phyloP scores from a whole-genome alignment of 768 basidiomycete species.

The Tulasnella calospora region DNA sequence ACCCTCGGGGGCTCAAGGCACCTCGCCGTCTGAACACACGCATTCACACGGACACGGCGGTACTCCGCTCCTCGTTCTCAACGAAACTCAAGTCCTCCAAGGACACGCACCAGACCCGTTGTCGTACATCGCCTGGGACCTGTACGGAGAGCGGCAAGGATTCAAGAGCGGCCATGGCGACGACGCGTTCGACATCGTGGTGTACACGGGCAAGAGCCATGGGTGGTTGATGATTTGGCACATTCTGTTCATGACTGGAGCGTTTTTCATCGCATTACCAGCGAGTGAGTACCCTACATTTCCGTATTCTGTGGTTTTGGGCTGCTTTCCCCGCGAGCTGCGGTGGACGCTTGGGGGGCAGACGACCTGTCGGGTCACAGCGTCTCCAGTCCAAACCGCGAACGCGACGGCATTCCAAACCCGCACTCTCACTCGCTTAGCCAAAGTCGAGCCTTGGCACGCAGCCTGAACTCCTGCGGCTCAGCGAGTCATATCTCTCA shows the following conservation, averaged over 20 bases:
- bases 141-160: conserved; percentile 36
- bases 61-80: conserved; percentile 40
- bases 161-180: conserved; percentile 13
- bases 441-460: neutral
- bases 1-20: conserved; percentile 11
- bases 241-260: conserved; percentile 64
- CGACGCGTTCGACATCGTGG: conserved; percentile 23
- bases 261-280: conserved; percentile 80
- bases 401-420: neutral
- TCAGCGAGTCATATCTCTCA: neutral
- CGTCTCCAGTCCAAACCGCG: neutral
- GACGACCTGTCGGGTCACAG: neutral
- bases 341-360: neutral
- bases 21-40: conserved; percentile 6
- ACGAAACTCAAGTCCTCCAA: conserved; percentile 68
- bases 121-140: conserved; percentile 79
- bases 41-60: conserved; percentile 23
- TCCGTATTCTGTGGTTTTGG: neutral
- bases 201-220: conserved; percentile 26
- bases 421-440: neutral
- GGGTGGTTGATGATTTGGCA: conserved; percentile 72
- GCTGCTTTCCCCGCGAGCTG: neutral
- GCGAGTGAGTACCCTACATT: conserved; percentile 50
- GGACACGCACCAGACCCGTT: conserved; percentile 66
- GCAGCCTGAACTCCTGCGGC: neutral